A percentile compares a stretch with the other conserved stretches of the same genome.
Evolutionary conservation across 2,329 filamentous ascomycete genomes (phyloP).

Genomic region (Fusarium citri): DNA sequence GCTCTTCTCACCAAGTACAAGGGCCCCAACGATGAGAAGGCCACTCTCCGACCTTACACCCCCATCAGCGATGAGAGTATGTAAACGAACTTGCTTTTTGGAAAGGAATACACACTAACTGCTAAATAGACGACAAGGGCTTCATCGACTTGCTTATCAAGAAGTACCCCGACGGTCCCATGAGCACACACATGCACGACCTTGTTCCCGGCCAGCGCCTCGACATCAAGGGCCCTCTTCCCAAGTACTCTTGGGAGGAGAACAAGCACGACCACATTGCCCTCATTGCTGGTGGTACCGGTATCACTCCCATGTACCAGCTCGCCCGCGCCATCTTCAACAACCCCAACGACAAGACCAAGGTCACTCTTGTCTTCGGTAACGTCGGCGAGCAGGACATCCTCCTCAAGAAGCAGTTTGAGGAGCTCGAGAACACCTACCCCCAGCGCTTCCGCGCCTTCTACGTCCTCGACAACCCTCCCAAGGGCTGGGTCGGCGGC

Average conservation of each 20-base stretch:
- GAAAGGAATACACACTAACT: constrained; percentile 18
- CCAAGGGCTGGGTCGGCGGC: constrained; percentile 81
- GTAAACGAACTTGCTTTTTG: constrained; percentile 35
- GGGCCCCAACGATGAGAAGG: constrained; percentile 83
- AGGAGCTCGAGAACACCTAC: constrained; percentile 92
- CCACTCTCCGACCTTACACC: constrained; percentile 91
- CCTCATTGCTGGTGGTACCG: constrained; percentile 92
- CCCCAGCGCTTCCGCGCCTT: constrained; percentile 95
- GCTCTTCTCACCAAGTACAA: constrained; percentile 94
- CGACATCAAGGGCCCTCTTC: constrained; percentile 93
- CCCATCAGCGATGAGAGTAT: constrained; percentile 86
- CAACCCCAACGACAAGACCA: constrained; percentile 96
- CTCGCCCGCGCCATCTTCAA: constrained; percentile 91
- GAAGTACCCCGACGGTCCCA: constrained; percentile 88
- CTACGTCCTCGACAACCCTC: constrained; percentile 87
- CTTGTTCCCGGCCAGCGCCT: constrained; percentile 85
- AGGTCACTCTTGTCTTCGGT: constrained; percentile 94
- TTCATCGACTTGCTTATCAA: constrained; percentile 92
- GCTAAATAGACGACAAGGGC: constrained; percentile 73
- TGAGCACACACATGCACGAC: constrained; percentile 89
- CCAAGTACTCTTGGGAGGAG: constrained; percentile 88
- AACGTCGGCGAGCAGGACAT: constrained; percentile 93
- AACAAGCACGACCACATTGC: constrained; percentile 96
- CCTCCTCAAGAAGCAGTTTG: constrained; percentile 85
- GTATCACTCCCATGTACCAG: constrained; percentile 99